These are phyloP conservation scores for Phialocephala subalpina DNA, from an alignment of 2,329 filamentous ascomycete species.

Conservation along the genomic window DNA sequence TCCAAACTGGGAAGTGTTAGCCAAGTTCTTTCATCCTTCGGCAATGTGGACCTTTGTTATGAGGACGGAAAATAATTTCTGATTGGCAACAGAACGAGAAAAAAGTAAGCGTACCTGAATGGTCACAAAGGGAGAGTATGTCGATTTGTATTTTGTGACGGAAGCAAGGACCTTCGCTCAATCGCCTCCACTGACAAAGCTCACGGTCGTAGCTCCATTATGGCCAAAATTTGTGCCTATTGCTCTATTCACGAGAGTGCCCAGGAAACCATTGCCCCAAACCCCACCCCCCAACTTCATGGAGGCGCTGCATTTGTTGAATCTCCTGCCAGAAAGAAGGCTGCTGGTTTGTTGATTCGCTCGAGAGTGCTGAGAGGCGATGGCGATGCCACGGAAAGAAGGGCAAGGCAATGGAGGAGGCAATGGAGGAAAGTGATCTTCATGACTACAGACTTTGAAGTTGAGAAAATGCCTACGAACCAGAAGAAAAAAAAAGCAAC, in stretches of 20 bases:
- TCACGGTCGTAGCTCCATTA: slow-evolving; percentile 55
- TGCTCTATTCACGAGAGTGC: slow-evolving; percentile 52
- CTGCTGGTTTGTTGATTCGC: slow-evolving; percentile 39
- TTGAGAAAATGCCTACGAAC: no score
- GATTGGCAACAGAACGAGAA: neutral
- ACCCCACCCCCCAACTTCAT: slow-evolving; percentile 28
- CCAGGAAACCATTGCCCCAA: slow-evolving; percentile 59
- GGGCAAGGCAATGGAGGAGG: neutral
- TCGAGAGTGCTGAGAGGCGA: slow-evolving; percentile 8
- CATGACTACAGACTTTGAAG: slow-evolving; percentile 7
- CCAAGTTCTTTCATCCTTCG: neutral
- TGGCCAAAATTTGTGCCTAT: slow-evolving; percentile 56
- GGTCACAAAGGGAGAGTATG: slow-evolving; percentile 54
- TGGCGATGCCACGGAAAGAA: slow-evolving; percentile 1
- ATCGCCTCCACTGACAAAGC: slow-evolving; percentile 54
- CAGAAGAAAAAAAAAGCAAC: neutral
- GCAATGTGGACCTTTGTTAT: neutral
- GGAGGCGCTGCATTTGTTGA: slow-evolving; percentile 47
- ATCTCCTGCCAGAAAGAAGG: slow-evolving; percentile 52
- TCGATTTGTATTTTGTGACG: slow-evolving; percentile 43
- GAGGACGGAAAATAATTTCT: neutral
- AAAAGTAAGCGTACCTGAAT: slow-evolving; percentile 50
- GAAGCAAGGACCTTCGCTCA: slow-evolving; percentile 53
- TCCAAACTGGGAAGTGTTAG: slow-evolving; percentile 48
- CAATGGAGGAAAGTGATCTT: slow-evolving; percentile 8